A percentile compares a stretch with the other conserved stretches of the same genome.
These are phyloP conservation scores for Penicillium verrucosum DNA, from an alignment of 2,329 filamentous ascomycete genomes.

Conservation along the genomic window DNA sequence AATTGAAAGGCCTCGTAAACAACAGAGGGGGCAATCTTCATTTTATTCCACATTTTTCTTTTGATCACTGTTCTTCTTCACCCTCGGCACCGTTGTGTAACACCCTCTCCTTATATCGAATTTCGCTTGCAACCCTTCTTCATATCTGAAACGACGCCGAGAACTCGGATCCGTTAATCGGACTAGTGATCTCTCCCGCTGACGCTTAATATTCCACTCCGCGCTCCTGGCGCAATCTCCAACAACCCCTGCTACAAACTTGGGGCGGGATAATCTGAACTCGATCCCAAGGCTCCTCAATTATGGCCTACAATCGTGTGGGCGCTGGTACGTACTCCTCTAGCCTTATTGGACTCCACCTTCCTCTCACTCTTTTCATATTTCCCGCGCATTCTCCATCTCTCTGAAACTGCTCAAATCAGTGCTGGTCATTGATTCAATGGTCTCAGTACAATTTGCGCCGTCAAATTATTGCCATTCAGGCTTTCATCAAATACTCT, in stretches of 20 bases:
- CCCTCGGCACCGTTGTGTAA: constrained; percentile 7
- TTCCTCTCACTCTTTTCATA: constrained; percentile 8
- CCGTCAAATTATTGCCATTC: not conserved
- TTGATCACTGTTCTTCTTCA: not conserved
- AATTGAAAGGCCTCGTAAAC: constrained; percentile 25
- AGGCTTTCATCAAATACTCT: not conserved
- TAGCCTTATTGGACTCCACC: not conserved
- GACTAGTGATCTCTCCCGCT: constrained; percentile 15
- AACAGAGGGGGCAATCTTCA: constrained; percentile 11
- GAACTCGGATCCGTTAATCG: constrained; percentile 16
- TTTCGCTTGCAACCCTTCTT: constrained; percentile 1
- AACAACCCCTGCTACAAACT: constrained; percentile 18
- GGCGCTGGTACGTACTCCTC: constrained; percentile 51
- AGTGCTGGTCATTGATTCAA: constrained; percentile 6
- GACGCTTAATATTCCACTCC: constrained; percentile 15
- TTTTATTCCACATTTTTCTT: constrained; percentile 8
- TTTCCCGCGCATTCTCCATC: not conserved
- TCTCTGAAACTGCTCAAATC: not conserved
- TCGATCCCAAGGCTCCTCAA: constrained; percentile 19
- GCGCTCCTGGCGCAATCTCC: constrained; percentile 33
- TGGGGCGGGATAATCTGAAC: constrained; percentile 24
- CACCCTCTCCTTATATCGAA: constrained; percentile 5
- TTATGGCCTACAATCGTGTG: constrained; percentile 68
- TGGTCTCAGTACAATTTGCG: not conserved
- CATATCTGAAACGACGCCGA: constrained; percentile 23